These are phyloP conservation scores for Malassezia equina DNA, from an alignment of 1,284 basidiomycete species.

Conservation along the genomic window DNA sequence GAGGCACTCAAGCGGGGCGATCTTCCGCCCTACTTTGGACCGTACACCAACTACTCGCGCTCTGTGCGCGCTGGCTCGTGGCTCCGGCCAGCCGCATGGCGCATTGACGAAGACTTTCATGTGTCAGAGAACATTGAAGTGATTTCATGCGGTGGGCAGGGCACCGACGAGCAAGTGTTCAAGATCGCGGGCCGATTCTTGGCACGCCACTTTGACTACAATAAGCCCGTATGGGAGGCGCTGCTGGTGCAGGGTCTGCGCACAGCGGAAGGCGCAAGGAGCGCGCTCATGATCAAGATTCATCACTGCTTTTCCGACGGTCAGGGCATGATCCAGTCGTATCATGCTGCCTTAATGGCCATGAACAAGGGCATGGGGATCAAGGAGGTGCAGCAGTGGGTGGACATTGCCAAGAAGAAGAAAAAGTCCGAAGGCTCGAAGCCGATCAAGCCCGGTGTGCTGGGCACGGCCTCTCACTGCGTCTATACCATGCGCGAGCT, in stretches of 20 bases:
- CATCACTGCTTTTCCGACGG: slow-evolving; percentile 47
- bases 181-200: slow-evolving; percentile 40
- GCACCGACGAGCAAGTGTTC: slow-evolving; percentile 33
- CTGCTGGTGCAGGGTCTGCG: slow-evolving; percentile 43
- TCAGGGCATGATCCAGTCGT: slow-evolving; percentile 47
- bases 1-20: slow-evolving; percentile 4
- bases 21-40: slow-evolving; percentile 23
- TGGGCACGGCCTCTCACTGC: slow-evolving; percentile 35
- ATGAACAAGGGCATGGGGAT: slow-evolving; percentile 30
- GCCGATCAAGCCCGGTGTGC: slow-evolving; percentile 31
- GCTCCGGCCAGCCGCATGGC: slow-evolving; percentile 37
- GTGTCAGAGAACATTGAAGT: slow-evolving; percentile 41
- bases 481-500: slow-evolving; percentile 37
- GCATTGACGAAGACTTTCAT: slow-evolving; percentile 41
- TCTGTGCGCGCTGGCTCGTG: slow-evolving; percentile 36
- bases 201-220: slow-evolving; percentile 41
- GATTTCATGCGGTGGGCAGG: slow-evolving; percentile 20
- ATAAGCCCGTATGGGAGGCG: slow-evolving; percentile 46
- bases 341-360: slow-evolving; percentile 42
- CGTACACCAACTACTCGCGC: slow-evolving; percentile 28
- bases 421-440: slow-evolving; percentile 35
- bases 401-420: slow-evolving; percentile 25
- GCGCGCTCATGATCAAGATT: slow-evolving; percentile 47
- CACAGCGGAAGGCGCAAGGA: slow-evolving; percentile 36
- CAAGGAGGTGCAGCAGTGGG: slow-evolving; percentile 36